phyloP scores from a whole-genome alignment of 495 filamentous ascomycete genomes.

The Aspergillus carlsbadensis region DNA sequence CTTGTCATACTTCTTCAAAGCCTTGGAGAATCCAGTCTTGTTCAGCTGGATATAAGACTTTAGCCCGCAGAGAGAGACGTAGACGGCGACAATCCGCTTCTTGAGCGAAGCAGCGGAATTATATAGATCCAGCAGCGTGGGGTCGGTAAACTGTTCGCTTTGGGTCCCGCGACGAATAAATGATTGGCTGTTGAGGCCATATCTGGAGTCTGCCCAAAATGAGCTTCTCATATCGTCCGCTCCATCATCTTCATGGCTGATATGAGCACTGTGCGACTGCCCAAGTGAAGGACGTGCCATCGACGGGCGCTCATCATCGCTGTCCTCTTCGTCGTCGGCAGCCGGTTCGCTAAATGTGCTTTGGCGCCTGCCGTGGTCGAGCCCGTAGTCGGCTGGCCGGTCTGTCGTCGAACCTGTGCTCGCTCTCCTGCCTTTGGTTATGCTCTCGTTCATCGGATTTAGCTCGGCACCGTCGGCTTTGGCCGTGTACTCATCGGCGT shows the following conservation, averaged over 20 bases:
- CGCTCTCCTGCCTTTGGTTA: constrained; percentile 41
- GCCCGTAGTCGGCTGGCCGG: constrained; percentile 42
- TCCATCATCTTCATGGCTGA: constrained; percentile 40
- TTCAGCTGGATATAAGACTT: constrained; percentile 97
- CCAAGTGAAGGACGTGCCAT: constrained; percentile 13
- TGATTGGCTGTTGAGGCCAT: constrained; percentile 17
- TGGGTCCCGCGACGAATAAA: constrained; percentile 22
- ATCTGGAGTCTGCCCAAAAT: constrained; percentile 27
- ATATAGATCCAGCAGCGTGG: constrained; percentile 65
- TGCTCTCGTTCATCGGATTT: constrained; percentile 51
- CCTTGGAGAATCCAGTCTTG: constrained; percentile 92
- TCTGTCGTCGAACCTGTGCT: constrained; percentile 43
- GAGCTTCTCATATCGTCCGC: constrained; percentile 47
- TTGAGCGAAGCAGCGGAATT: constrained; percentile 85
- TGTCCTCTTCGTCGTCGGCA: constrained; percentile 62
- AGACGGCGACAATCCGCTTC: constrained; percentile 81
- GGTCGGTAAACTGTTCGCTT: constrained; percentile 72
- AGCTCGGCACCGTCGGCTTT: constrained; percentile 58
- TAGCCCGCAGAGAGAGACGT: constrained; percentile 92
- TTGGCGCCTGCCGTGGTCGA: constrained; percentile 39
- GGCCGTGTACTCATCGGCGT: constrained; percentile 69
- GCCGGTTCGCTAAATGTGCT: constrained; percentile 50
- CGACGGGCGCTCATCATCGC: constrained; percentile 35
- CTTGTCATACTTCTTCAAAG: constrained; percentile 98
- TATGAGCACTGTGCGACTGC: constrained; percentile 32